Conservation (phyloP, 352 stramenopile genomes). For the Phytophthora melonis region DNA sequence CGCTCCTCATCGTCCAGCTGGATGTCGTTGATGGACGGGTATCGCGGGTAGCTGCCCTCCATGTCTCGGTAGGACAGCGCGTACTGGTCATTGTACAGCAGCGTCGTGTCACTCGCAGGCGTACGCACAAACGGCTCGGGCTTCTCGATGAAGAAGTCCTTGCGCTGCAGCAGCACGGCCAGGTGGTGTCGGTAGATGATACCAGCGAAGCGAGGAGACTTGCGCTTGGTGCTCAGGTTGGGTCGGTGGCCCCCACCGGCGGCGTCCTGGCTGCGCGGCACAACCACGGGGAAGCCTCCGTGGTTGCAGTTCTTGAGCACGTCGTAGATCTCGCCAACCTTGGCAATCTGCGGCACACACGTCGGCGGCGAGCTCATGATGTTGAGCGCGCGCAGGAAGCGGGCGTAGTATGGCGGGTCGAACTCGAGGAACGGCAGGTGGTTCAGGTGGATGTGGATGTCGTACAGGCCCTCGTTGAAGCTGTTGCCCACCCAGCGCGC, state of each 20-base stretch:
- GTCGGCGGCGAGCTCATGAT: slow-evolving; percentile 78
- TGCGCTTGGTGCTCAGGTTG: slow-evolving; percentile 27
- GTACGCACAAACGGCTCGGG: slow-evolving; percentile 81
- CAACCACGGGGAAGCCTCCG: slow-evolving; percentile 78
- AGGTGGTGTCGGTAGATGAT: slow-evolving; percentile 85
- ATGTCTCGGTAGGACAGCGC: slow-evolving; percentile 87
- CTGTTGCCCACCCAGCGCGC: slow-evolving; percentile 97
- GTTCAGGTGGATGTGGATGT: slow-evolving; percentile 99
- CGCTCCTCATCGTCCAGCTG: slow-evolving; percentile 93
- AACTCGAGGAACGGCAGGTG: slow-evolving; percentile 97
- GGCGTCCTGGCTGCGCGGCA: slow-evolving; percentile 60
- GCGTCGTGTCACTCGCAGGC: slow-evolving; percentile 76
- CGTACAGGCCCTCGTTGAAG: slow-evolving; percentile 99
- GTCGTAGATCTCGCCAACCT: slow-evolving; percentile 84
- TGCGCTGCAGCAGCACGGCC: slow-evolving; percentile 83
- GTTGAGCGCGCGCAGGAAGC: slow-evolving; percentile 81
- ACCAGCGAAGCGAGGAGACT: slow-evolving; percentile 67
- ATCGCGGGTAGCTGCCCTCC: slow-evolving; percentile 83
- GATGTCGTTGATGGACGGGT: slow-evolving; percentile 83
- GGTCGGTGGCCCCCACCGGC: slow-evolving; percentile 33
- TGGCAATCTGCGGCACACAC: slow-evolving; percentile 75
- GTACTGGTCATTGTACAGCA: slow-evolving; percentile 90
- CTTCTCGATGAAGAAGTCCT: slow-evolving; percentile 88
- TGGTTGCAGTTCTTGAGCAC: slow-evolving; percentile 77
- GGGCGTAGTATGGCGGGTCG: slow-evolving; percentile 88